Evolutionary conservation across 768 basidiomycete genomes (phyloP).

Genomic region (Leucocoprinus sp.): DNA sequence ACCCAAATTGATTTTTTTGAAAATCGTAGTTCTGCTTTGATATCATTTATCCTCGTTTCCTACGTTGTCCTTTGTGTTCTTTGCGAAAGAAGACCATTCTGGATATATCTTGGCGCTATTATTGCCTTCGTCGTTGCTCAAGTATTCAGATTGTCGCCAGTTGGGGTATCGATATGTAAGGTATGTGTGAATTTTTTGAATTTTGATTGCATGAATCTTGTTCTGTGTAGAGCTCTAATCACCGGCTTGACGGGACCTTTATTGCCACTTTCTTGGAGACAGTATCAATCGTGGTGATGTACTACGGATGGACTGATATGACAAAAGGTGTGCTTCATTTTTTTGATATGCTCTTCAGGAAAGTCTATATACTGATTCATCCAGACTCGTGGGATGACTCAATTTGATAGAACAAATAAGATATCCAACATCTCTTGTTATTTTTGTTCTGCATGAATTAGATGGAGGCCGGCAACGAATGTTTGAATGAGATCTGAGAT

Average conservation of each 20-base stretch:
- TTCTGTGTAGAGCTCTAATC: constrained; percentile 36
- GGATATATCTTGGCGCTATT: constrained; percentile 57
- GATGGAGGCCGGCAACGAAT: too few relatives aligned
- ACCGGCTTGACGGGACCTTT: constrained; percentile 75
- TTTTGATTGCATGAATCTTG: not conserved
- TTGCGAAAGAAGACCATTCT: constrained; percentile 62
- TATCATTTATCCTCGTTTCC: constrained; percentile 60
- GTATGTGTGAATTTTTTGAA: constrained; percentile 14
- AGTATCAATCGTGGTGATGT: constrained; percentile 48
- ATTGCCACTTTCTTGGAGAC: constrained; percentile 72
- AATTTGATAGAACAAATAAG: too few relatives aligned
- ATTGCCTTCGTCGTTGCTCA: constrained; percentile 64
- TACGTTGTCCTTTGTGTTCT: constrained; percentile 63
- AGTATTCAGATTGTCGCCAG: constrained; percentile 58
- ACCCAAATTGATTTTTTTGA: not conserved
- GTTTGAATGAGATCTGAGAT: too few relatives aligned
- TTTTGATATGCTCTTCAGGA: too few relatives aligned
- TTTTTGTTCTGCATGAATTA: too few relatives aligned
- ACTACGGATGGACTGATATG: constrained; percentile 66
- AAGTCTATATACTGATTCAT: too few relatives aligned
- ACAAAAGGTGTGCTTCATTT: too few relatives aligned
- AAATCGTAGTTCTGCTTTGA: constrained; percentile 44
- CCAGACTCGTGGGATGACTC: too few relatives aligned
- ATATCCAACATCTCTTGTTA: too few relatives aligned
- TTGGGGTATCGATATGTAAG: constrained; percentile 62